Conservation (phyloP, 306 rosid species). For the Castanea crenata region DNA sequence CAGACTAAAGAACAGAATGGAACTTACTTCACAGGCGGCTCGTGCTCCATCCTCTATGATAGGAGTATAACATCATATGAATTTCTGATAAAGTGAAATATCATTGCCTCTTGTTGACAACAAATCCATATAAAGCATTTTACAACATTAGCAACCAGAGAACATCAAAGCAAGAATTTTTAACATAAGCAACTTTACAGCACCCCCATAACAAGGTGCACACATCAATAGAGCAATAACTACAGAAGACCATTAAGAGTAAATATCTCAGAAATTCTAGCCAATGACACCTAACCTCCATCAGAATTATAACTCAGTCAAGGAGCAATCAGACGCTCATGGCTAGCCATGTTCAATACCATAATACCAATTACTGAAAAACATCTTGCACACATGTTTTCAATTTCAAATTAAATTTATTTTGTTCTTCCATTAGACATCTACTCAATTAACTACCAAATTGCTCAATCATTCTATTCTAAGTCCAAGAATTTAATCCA, state of each 20-base stretch:
- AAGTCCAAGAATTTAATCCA: neutral
- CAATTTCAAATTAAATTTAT: neutral
- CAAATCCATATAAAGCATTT: neutral
- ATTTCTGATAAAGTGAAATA: too few species aligned
- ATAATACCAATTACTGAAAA: neutral
- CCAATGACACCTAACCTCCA: neutral
- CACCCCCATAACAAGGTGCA: neutral
- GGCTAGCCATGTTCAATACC: neutral
- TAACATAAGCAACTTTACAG: neutral
- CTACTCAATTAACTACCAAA: neutral
- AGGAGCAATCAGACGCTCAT: neutral
- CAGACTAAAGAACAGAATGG: neutral
- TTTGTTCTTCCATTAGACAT: neutral
- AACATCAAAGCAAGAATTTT: neutral
- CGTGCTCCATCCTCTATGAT: constrained; percentile 63
- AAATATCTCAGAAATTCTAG: neutral
- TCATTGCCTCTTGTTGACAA: too few species aligned
- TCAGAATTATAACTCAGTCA: neutral
- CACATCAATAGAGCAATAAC: neutral
- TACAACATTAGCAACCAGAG: neutral
- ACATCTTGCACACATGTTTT: too few species aligned
- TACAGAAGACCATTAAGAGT: neutral
- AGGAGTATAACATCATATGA: neutral
- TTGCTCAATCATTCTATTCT: neutral
- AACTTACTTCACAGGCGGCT: constrained; percentile 86